These are phyloP conservation scores for Colletotrichum tropicicola DNA, from an alignment of 2,329 filamentous ascomycete genomes.

Conservation along the genomic window DNA sequence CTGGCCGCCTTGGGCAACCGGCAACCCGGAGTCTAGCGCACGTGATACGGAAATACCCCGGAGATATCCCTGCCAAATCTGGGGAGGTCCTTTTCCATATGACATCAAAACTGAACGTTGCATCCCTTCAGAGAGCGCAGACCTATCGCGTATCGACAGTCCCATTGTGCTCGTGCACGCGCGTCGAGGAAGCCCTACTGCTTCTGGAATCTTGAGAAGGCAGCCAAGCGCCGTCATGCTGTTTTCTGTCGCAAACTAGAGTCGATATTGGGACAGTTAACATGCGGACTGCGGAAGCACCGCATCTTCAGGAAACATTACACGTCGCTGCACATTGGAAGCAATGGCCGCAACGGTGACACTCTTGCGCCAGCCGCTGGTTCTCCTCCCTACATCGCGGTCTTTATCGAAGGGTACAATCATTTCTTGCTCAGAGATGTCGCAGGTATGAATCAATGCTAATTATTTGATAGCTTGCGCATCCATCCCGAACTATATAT, in stretches of 20 bases:
- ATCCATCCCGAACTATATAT: not conserved
- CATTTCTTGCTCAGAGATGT: not conserved
- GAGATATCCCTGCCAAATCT: not conserved
- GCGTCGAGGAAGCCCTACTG: not conserved
- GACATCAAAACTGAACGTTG: conserved; percentile 12
- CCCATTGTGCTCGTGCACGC: conserved; percentile 4
- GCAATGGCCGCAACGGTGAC: conserved; percentile 29
- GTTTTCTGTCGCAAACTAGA: conserved; percentile 3
- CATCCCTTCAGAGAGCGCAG: conserved; percentile 1
- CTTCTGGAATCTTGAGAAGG: not conserved
- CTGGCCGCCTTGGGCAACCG: no score
- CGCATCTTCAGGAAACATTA: conserved; percentile 27
- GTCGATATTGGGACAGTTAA: conserved; percentile 8
- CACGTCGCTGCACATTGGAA: conserved; percentile 29
- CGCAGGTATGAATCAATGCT: not conserved
- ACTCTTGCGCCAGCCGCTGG: conserved; percentile 27
- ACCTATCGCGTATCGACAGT: not conserved
- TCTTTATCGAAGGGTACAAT: conserved; percentile 1
- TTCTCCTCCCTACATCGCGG: not conserved
- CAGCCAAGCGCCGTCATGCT: not conserved
- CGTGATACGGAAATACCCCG: conserved; percentile 11
- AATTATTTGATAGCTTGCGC: not conserved
- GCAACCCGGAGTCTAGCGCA: not conserved
- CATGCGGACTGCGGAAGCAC: conserved; percentile 29
- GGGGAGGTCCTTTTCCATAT: not conserved